Evolutionary conservation across 352 stramenopile species (phyloP).

Genomic region (Globisporangium lucens): DNA sequence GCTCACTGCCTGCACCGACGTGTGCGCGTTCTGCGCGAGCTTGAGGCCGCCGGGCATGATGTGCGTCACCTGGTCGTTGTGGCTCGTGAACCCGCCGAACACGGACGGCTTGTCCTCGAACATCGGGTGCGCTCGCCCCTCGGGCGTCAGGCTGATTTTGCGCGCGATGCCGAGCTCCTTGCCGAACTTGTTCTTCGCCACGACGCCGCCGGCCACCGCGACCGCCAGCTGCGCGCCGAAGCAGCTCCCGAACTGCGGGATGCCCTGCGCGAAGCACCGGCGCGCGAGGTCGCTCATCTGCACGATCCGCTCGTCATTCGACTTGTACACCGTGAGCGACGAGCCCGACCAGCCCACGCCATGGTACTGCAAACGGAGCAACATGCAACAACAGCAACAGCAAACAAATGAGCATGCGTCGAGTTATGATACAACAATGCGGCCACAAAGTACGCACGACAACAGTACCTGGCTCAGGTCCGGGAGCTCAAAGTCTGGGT

Average conservation of each 20-base stretch:
- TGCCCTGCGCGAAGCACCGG: constrained; percentile 38
- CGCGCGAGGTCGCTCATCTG: constrained; percentile 42
- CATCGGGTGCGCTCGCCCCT: constrained; percentile 62
- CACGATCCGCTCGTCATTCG: constrained; percentile 43
- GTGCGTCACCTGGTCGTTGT: constrained; percentile 76
- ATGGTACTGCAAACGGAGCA: constrained; percentile 45
- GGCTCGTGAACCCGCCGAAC: constrained; percentile 72
- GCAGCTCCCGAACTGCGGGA: constrained; percentile 80
- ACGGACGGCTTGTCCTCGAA: constrained; percentile 68
- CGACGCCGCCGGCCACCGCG: constrained; percentile 43
- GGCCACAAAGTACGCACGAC: not conserved
- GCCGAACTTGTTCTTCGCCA: constrained; percentile 60
- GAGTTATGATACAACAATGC: not conserved
- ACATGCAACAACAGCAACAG: not conserved
- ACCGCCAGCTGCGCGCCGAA: constrained; percentile 68
- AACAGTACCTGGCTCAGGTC: constrained; percentile 47
- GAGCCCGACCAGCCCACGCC: constrained; percentile 74
- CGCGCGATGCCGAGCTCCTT: constrained; percentile 66
- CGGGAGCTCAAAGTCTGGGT: constrained; percentile 46
- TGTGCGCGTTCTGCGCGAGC: constrained; percentile 59
- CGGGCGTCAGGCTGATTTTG: constrained; percentile 60
- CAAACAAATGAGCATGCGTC: not conserved
- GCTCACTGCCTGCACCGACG: constrained; percentile 51
- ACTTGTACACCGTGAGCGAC: constrained; percentile 63
- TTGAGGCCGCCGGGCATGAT: constrained; percentile 42